Evolutionary conservation across 1,284 basidiomycete species (phyloP).

Genomic region (Apiotrichum akiyoshidainum): DNA sequence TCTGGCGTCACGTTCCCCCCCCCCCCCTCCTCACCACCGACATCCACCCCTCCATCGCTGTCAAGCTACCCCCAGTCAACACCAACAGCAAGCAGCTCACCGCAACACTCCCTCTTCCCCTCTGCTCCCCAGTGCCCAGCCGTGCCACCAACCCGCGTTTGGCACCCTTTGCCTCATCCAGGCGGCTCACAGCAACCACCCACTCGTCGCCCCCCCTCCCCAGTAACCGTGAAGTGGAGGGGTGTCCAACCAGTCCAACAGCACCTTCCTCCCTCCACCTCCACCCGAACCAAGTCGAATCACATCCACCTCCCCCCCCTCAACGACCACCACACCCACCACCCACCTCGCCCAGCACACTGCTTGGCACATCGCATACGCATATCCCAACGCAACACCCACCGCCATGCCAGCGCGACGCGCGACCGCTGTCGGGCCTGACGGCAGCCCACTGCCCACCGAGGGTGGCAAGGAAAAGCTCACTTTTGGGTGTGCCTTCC

Average conservation of each 20-base stretch:
- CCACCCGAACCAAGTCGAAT: constrained; percentile 1
- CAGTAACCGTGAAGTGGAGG: constrained; percentile 4
- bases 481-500: constrained; percentile 43
- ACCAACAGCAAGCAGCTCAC: not conserved
- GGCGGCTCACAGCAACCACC: no score
- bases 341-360: not conserved
- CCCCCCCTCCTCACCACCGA: not conserved
- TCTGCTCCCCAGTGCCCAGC: no score
- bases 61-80: not conserved
- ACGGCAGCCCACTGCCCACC: constrained; percentile 20
- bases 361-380: not conserved
- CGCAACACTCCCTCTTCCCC: no score
- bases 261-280: constrained; percentile 6
- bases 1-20: no score
- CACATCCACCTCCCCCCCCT: not conserved
- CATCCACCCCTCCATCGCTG: not conserved
- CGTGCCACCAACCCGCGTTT: no score
- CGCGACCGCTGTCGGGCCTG: constrained; percentile 14
- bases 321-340: not conserved
- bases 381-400: not conserved
- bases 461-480: constrained; percentile 45
- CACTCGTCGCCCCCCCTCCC: not conserved
- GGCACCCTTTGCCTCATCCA: no score
- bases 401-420: constrained; percentile 22
- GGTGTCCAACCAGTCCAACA: not conserved